Conservation (phyloP, 2,329 filamentous ascomycete species). For the Capronia americana region DNA sequence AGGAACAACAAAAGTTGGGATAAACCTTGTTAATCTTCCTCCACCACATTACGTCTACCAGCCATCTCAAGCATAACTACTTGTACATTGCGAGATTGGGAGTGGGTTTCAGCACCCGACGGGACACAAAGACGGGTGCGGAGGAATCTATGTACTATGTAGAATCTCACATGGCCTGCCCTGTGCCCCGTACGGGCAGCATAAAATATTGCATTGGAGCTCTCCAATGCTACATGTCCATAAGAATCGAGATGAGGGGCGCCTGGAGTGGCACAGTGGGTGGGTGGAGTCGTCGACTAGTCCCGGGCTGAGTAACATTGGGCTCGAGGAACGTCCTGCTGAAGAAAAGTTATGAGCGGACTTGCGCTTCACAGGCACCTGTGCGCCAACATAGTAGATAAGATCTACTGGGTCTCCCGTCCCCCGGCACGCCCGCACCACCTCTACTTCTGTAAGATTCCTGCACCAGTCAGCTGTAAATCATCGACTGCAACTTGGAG, state of each 20-base stretch:
- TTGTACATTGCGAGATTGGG: neutral
- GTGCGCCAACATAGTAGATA: neutral
- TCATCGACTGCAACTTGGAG: neutral
- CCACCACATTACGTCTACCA: neutral
- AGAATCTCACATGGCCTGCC: neutral
- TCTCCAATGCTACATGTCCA: neutral
- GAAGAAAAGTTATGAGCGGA: slow-evolving; percentile 1
- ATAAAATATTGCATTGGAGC: neutral
- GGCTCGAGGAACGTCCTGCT: neutral
- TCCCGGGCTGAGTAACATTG: neutral
- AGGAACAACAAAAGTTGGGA: neutral
- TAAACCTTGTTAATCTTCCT: neutral
- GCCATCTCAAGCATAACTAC: neutral
- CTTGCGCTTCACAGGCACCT: neutral
- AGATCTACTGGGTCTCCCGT: neutral
- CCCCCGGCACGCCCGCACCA: neutral
- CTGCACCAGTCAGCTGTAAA: neutral
- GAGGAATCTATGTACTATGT: too few relatives aligned
- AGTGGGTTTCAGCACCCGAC: neutral
- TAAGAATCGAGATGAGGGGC: neutral
- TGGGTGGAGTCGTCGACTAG: neutral
- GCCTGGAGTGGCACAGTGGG: neutral
- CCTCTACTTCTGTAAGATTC: neutral
- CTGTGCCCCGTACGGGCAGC: neutral
- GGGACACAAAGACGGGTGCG: neutral